Evolutionary conservation across 164 flowering plant species (phyloP).

Genomic region (Vitis amurensis): DNA sequence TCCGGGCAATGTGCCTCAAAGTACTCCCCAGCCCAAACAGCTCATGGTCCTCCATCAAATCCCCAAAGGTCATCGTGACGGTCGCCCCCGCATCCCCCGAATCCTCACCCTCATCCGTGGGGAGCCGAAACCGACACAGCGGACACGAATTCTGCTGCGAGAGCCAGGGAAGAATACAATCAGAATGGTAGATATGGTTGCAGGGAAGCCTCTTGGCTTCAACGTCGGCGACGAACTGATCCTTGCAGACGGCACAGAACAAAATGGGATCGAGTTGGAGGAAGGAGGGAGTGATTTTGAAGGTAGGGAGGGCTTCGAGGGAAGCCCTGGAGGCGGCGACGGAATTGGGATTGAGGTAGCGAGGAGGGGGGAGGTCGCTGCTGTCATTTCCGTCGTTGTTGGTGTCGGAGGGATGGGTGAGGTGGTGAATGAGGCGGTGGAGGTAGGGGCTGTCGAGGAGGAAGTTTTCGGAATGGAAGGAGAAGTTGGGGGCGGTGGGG

Average conservation of each 20-base stretch:
- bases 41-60: constrained; percentile 42
- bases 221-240: constrained; percentile 40
- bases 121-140: constrained; percentile 46
- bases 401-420: constrained; percentile 22
- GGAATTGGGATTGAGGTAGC: constrained; percentile 8
- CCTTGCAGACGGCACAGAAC: constrained; percentile 67
- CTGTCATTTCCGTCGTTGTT: background rate
- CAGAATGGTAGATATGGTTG: constrained; percentile 57
- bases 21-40: constrained; percentile 31
- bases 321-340: constrained; percentile 31
- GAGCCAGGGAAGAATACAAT: constrained; percentile 76
- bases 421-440: constrained; percentile 47
- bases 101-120: constrained; percentile 25
- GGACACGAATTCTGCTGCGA: constrained; percentile 61
- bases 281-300: constrained; percentile 35
- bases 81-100: background rate
- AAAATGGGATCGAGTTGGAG: constrained; percentile 23
- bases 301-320: constrained; percentile 43
- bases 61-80: constrained; percentile 28
- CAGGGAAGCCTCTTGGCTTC: constrained; percentile 71
- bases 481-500: constrained; percentile 12
- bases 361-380: background rate
- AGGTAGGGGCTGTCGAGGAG: constrained; percentile 38
- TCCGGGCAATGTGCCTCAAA: constrained; percentile 43
- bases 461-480: constrained; percentile 18